phyloP scores from a whole-genome alignment of 2,329 filamentous ascomycete species.

The Paraphoma sp. region DNA sequence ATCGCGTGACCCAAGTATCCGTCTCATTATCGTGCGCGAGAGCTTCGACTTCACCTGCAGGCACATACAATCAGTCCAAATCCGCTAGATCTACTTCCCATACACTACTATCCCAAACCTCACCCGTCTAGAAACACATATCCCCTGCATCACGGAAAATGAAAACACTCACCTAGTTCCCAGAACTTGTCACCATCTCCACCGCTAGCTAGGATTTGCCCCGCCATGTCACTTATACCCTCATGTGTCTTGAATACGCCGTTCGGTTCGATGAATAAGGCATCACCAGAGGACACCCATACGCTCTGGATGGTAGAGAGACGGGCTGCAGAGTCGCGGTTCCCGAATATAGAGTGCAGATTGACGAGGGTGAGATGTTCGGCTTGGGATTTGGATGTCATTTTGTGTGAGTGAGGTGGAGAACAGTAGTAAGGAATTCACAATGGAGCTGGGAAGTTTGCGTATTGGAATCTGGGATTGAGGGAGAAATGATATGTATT shows the following conservation, averaged over 20 bases:
- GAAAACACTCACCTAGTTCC: constrained; percentile 5
- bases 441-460: no score
- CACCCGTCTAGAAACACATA: no score
- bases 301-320: background rate
- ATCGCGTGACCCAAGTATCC: constrained; percentile 11
- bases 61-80: background rate
- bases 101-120: no score
- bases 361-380: constrained; percentile 5
- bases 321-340: constrained; percentile 2
- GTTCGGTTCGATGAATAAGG: constrained; percentile 7
- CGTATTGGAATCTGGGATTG: no score
- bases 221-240: constrained; percentile 10
- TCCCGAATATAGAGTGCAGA: constrained; percentile 8
- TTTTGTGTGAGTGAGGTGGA: background rate
- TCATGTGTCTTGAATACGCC: constrained; percentile 14
- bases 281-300: constrained; percentile 4
- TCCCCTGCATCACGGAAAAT: background rate
- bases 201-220: constrained; percentile 2
- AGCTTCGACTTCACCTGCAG: constrained; percentile 7
- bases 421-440: background rate
- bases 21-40: constrained; percentile 1
- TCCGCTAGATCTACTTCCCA: background rate
- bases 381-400: background rate
- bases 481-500: no score
- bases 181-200: constrained; percentile 3